These are phyloP conservation scores for Gastrolobium villosum DNA, from an alignment of 306 rosid species.

Conservation along the genomic window DNA sequence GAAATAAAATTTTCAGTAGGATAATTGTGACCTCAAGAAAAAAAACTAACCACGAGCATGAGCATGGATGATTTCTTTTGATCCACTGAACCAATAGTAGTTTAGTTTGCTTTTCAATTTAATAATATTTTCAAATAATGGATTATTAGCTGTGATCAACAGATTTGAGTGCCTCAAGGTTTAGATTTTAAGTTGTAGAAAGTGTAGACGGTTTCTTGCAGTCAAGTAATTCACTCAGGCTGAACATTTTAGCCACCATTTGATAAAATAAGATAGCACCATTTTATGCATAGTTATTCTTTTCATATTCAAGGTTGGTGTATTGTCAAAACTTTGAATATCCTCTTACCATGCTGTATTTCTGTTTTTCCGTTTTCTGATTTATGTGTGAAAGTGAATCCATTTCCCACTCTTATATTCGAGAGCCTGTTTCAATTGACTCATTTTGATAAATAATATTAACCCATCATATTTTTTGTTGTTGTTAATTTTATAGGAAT, in stretches of 20 bases:
- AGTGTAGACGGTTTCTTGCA: neutral
- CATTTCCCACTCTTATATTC: constrained; percentile 4
- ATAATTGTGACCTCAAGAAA: neutral
- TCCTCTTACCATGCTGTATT: neutral
- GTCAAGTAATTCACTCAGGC: neutral
- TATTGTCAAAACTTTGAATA: neutral
- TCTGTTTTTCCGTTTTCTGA: neutral
- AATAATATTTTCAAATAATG: neutral
- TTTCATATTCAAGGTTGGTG: constrained; percentile 12
- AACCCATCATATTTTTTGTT: constrained; percentile 1
- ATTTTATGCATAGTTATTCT: neutral
- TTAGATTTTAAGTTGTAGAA: neutral
- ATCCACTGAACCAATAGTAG: neutral
- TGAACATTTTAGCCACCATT: neutral
- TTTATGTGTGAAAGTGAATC: neutral
- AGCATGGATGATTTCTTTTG: neutral
- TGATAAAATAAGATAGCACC: neutral
- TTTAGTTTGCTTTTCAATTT: neutral
- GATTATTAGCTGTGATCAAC: neutral
- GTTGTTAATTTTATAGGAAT: constrained; percentile 47
- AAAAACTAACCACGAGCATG: too few relatives aligned
- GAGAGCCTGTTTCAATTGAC: neutral
- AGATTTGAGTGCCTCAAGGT: neutral
- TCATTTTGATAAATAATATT: neutral
- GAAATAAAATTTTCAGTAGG: neutral